These are phyloP conservation scores for Trichoderma cornu-damae DNA, from an alignment of 2,329 filamentous ascomycete genomes.

Conservation along the genomic window DNA sequence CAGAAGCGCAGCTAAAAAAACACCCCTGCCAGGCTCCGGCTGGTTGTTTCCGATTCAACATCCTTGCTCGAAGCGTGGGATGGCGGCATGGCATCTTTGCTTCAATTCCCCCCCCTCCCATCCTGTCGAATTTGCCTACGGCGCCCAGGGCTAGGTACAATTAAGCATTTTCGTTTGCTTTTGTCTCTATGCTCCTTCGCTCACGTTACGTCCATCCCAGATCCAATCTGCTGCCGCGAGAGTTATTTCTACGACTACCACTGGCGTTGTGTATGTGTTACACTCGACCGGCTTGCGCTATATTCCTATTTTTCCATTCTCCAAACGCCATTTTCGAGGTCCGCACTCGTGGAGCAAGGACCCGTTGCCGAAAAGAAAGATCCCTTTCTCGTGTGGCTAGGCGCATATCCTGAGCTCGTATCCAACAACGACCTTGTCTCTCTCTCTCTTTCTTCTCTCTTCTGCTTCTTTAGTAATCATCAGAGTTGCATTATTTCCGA, in stretches of 20 bases:
- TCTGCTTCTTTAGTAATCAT: not conserved
- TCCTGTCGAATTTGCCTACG: not conserved
- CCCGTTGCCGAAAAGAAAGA: not conserved
- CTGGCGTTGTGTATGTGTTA: not conserved
- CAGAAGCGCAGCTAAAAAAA: not conserved
- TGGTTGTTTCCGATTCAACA: conserved; percentile 12
- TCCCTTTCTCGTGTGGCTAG: not conserved
- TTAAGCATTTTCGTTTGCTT: not conserved
- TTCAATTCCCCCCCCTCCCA: not conserved
- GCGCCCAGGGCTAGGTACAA: no score
- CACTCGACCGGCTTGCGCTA: conserved; percentile 5
- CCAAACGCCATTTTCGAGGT: not conserved
- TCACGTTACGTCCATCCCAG: not conserved
- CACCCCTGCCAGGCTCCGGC: conserved; percentile 8
- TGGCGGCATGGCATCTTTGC: conserved; percentile 14
- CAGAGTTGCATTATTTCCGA: not conserved
- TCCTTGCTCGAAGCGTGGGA: conserved; percentile 6
- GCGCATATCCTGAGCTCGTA: not conserved
- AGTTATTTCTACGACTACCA: not conserved
- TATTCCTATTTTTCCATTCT: conserved; percentile 5
- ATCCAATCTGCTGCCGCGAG: not conserved
- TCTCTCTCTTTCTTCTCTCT: not conserved
- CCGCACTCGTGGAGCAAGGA: not conserved
- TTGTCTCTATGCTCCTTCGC: not conserved
- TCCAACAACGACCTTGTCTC: not conserved